Base-by-base conservation (phyloP, 805 yeast species). In the Crinitomyces ghanaensis region DNA sequence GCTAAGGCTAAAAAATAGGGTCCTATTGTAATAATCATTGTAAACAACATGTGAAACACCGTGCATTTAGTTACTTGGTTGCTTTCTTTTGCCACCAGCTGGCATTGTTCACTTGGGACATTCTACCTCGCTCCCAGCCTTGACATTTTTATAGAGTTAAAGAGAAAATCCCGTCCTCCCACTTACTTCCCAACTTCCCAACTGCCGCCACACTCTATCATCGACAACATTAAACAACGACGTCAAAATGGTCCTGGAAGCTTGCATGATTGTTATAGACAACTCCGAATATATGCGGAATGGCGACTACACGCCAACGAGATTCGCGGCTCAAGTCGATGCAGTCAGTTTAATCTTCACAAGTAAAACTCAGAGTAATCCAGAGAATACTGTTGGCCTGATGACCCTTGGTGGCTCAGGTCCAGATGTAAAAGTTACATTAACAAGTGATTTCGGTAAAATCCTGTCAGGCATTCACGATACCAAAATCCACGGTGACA, bases 281-380 rank as follows among this genome's bases (percentile, higher is more conserved):
- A 88, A 85, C 66, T 84, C 95, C 33, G 98, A 91, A 62, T 88
- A 69, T 58, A 81, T 86, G 73, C 70, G 98, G 50, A 91, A 91
- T 54, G 98, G 97, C 20, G 98, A 91, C 57, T 91, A 77, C 51
- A 69, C 81, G 23, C 74, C 93, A 12, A 77, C 86, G 11, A 70
- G 98, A 50, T 86, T 76, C 53, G 93, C 81, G 43, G 95, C 97
- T 2, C 95, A 91, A 59, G 65, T 81, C 40, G 94, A 91, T 42
- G 76, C 95, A 6, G 85, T 86, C 19, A 91, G 84, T 46, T 65
- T 76, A 46, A 74, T 91, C 28, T 93, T 91, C 63, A 78, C 79
- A 42, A 74, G 81, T 43, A 88, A 91, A 59, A 73, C 83, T 41
- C 77, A 78, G 51, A 65, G 85, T 33, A 91, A 93, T 56, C 96